Conservation (phyloP, 2,329 filamentous ascomycete genomes). For the Beauveria scarabaeidicola region DNA sequence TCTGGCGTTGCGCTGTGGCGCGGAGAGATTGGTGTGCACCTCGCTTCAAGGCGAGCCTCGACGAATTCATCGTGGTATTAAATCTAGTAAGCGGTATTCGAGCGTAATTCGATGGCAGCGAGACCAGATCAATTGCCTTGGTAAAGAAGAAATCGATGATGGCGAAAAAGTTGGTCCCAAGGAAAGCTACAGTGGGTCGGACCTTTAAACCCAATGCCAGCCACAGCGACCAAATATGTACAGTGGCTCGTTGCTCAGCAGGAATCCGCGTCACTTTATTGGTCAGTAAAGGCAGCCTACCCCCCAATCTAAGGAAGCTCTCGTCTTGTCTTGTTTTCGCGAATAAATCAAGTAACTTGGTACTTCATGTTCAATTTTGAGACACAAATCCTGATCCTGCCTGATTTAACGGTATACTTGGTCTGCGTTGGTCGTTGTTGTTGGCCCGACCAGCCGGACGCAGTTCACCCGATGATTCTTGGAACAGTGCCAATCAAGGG, state of each 20-base stretch:
- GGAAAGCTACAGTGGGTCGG: not conserved
- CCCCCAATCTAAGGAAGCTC: no score
- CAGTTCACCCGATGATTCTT: no score
- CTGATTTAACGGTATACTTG: no score
- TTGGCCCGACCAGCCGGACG: no score
- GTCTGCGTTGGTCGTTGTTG: no score
- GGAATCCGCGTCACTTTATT: not conserved
- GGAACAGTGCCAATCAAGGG: no score
- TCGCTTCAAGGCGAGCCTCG: not conserved
- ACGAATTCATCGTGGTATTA: not conserved
- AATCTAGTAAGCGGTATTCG: not conserved
- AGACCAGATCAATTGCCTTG: not conserved
- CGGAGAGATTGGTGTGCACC: not conserved
- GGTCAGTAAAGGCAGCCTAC: not conserved
- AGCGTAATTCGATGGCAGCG: not conserved
- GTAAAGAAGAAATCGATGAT: not conserved
- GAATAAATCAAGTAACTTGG: no score
- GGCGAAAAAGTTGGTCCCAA: not conserved
- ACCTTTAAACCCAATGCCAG: not conserved
- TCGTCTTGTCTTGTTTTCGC: no score
- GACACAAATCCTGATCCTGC: no score
- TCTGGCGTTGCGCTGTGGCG: slow-evolving; percentile 3
- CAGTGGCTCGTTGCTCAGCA: not conserved
- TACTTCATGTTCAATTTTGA: no score
- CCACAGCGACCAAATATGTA: not conserved